Conservation (phyloP, 768 basidiomycete species). For the Boletus sp. region DNA sequence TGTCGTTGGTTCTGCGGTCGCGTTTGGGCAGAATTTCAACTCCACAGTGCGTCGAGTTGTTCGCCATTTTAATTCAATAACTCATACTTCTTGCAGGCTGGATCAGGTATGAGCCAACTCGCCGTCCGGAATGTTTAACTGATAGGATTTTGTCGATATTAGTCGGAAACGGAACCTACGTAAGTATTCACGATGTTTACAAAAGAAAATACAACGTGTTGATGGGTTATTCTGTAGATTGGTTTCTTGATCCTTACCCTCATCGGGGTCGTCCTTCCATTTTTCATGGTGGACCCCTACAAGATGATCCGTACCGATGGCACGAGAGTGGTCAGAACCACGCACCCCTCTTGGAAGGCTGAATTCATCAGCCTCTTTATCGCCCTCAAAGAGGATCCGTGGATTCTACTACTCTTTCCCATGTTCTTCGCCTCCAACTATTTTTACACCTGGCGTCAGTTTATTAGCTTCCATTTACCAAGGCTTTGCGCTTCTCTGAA, state of each 20-base stretch:
- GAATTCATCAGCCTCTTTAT: slow-evolving; percentile 69
- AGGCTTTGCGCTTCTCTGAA: neutral
- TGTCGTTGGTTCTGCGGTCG: slow-evolving; percentile 74
- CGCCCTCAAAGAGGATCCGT: slow-evolving; percentile 65
- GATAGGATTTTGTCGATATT: neutral
- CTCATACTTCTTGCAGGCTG: slow-evolving; percentile 17
- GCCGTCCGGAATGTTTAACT: neutral
- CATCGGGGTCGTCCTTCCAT: slow-evolving; percentile 60
- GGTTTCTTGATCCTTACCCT: slow-evolving; percentile 70
- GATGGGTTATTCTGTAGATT: slow-evolving; percentile 43
- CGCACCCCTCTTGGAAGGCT: slow-evolving; percentile 72
- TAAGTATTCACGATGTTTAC: slow-evolving; percentile 46
- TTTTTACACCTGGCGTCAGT: slow-evolving; percentile 82
- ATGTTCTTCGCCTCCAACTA: slow-evolving; percentile 84
- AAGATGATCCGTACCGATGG: slow-evolving; percentile 77
- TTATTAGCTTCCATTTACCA: no score
- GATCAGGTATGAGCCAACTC: slow-evolving; percentile 22
- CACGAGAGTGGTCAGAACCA: slow-evolving; percentile 53
- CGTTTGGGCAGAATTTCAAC: slow-evolving; percentile 68
- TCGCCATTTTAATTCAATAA: neutral
- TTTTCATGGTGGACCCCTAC: slow-evolving; percentile 67
- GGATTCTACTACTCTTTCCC: slow-evolving; percentile 74
- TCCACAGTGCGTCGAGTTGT: slow-evolving; percentile 43
- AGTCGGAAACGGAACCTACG: slow-evolving; percentile 79
- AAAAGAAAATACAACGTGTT: neutral